These are phyloP conservation scores for Solanum tarijense DNA, from an alignment of 257 asterid genomes.

Conservation along the genomic window DNA sequence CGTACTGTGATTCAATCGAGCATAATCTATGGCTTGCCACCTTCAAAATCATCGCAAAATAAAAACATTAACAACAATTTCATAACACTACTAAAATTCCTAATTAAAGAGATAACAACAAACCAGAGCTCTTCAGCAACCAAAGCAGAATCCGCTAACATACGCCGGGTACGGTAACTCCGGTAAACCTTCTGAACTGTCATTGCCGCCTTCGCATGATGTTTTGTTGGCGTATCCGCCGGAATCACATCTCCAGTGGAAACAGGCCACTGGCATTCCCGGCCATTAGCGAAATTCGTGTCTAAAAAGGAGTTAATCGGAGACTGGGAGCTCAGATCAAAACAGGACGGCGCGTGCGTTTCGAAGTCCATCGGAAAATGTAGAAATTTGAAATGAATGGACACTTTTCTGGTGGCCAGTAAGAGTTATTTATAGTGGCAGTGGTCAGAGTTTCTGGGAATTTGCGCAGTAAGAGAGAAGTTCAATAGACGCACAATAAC, in stretches of 20 bases:
- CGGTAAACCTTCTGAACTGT: slow-evolving; percentile 80
- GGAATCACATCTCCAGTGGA: slow-evolving; percentile 4
- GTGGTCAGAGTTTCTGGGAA: not conserved
- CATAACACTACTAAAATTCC: not conserved
- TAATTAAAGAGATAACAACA: not conserved
- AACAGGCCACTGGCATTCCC: slow-evolving; percentile 8
- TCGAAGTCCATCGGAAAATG: slow-evolving; percentile 42
- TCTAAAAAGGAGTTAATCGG: slow-evolving; percentile 8
- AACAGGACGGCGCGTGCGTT: slow-evolving; percentile 29
- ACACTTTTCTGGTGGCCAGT: not conserved
- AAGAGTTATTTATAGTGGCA: not conserved
- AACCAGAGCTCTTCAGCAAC: slow-evolving; percentile 92
- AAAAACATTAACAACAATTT: not conserved
- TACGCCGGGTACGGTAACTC: slow-evolving; percentile 88
- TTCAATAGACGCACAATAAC: not conserved
- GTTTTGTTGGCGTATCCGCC: slow-evolving; percentile 9
- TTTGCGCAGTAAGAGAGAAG: not conserved
- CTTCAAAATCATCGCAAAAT: slow-evolving; percentile 27
- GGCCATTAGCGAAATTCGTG: not conserved
- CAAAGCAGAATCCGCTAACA: slow-evolving; percentile 94
- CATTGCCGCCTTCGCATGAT: slow-evolving; percentile 55
- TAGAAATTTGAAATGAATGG: not conserved
- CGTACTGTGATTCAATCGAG: slow-evolving; percentile 71
- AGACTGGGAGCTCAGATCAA: slow-evolving; percentile 24
- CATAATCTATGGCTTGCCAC: slow-evolving; percentile 88